Evolutionary conservation across 2,329 filamentous ascomycete genomes (phyloP).

Genomic region (Acarospora socialis): DNA sequence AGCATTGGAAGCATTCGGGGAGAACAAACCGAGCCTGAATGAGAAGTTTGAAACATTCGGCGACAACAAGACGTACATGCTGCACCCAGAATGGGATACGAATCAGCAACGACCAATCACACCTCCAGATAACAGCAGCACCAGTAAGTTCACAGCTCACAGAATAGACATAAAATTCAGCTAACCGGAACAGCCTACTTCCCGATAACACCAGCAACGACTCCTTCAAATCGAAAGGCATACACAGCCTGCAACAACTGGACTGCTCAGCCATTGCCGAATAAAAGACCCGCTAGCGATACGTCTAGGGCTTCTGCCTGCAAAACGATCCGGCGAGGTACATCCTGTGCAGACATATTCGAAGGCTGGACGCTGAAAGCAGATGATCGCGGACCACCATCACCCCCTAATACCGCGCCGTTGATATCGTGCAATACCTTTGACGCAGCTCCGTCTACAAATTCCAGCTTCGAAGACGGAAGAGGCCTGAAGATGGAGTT

Average conservation of each 20-base stretch:
- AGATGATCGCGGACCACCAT: conserved; percentile 38
- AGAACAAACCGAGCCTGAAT: conserved; percentile 11
- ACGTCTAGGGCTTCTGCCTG: conserved; percentile 22
- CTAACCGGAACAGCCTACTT: conserved; percentile 39
- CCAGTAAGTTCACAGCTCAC: conserved; percentile 34
- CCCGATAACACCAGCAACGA: conserved; percentile 54
- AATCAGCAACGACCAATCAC: conserved; percentile 42
- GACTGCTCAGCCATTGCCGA: conserved; percentile 26
- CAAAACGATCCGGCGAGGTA: conserved; percentile 30
- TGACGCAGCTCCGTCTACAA: conserved; percentile 41
- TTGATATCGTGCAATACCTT: conserved; percentile 32
- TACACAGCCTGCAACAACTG: conserved; percentile 25
- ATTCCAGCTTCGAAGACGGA: conserved; percentile 42
- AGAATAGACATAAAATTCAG: not conserved
- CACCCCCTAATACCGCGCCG: conserved; percentile 39
- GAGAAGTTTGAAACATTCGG: conserved; percentile 26
- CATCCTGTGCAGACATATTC: conserved; percentile 39
- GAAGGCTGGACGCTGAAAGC: conserved; percentile 48
- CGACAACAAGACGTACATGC: not conserved
- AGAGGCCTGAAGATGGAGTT: conserved; percentile 30
- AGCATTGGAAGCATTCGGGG: not conserved
- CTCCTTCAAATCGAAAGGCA: conserved; percentile 32
- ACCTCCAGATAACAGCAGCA: conserved; percentile 45
- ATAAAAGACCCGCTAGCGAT: conserved; percentile 23
- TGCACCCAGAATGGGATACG: conserved; percentile 18